Evolutionary conservation across 257 asterid species (phyloP), one percentile per base, ranked within the genome.

Genomic region (Solanum sejunctum): DNA sequence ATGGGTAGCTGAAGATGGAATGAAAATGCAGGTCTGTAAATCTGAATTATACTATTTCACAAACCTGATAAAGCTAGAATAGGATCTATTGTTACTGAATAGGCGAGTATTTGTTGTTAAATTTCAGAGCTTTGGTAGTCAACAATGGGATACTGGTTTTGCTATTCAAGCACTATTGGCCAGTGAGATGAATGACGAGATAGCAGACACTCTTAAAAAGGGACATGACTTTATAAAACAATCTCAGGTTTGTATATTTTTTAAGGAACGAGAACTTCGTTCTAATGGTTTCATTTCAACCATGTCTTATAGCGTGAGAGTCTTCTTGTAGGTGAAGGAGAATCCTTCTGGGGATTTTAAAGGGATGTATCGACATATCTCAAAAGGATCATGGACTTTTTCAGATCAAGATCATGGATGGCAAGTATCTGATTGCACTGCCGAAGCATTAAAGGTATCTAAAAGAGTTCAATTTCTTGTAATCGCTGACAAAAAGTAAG

Each of bases 321-420:
- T 15, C 17, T 55, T 43, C 81, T 45, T 77, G 13, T 84, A 95
- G 98, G 97, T 96, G 26, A 92, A 89, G 87, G 92, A 95, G 1
- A 87, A 95, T 81, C 98, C 99, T 77, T 93, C 97, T 0, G 99
- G 95, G 5, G 97, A 94, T 87, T 95, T 95, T 80, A 89, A 67
- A 71, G 88, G 94, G 56, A 94, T 94, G 98, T 84, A 95, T 81
- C 92, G 98, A 23, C 99, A 94, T 84, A 93, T 92, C 73, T 93
- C 98, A 2, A 95, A 94, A 86, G 99, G 99, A 23, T 92, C 98
- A 0, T 95, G 99, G 99, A 94, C 99, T 0, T 95, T 95, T 88
- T 94, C 99, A 6, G 97, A 95, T 85, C 98, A 94, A 90, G 99
- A 95, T 90, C 99, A 95, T 18, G 99, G 98, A 10, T 95, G 99